Conservation (phyloP, 768 basidiomycete genomes). For the Epithele typhae region DNA sequence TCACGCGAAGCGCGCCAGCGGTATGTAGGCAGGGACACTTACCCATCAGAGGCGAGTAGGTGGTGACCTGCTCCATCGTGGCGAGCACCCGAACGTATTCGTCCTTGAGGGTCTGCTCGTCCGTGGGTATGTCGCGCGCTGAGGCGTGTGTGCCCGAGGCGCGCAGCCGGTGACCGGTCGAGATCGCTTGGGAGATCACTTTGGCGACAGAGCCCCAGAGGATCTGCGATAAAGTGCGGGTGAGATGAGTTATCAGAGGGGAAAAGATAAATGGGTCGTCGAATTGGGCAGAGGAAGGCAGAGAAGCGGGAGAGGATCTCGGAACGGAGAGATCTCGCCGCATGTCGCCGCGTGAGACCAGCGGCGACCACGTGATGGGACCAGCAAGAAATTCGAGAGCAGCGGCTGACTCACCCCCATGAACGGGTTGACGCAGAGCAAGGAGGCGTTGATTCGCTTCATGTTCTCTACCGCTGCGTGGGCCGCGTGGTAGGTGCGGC, state of each 20-base stretch:
- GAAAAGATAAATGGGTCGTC: not conserved
- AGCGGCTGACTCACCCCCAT: slow-evolving; percentile 23
- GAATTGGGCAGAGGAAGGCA: too few relatives aligned
- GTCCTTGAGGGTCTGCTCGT: slow-evolving; percentile 6
- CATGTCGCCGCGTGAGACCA: too few relatives aligned
- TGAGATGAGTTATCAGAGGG: not conserved
- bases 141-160: not conserved
- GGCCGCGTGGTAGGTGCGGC: slow-evolving; percentile 18
- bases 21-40: not conserved
- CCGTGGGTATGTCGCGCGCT: slow-evolving; percentile 4
- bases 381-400: not conserved
- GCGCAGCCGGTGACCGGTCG: slow-evolving; percentile 1
- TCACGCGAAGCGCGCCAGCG: too few relatives aligned
- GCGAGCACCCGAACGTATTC: slow-evolving; percentile 1
- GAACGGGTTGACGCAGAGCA: slow-evolving; percentile 19
- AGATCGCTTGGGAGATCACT: slow-evolving; percentile 6
- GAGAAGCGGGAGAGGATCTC: too few relatives aligned
- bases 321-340: too few relatives aligned
- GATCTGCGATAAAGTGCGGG: slow-evolving; percentile 2
- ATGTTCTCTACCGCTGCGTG: slow-evolving; percentile 14
- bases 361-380: not conserved
- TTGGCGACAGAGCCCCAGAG: slow-evolving; percentile 8
- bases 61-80: slow-evolving; percentile 9
- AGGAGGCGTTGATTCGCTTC: slow-evolving; percentile 5
- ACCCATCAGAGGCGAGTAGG: slow-evolving; percentile 11